Conservation (phyloP, 192 early-diverging fungal genomes). For the Podochytrium sp. region DNA sequence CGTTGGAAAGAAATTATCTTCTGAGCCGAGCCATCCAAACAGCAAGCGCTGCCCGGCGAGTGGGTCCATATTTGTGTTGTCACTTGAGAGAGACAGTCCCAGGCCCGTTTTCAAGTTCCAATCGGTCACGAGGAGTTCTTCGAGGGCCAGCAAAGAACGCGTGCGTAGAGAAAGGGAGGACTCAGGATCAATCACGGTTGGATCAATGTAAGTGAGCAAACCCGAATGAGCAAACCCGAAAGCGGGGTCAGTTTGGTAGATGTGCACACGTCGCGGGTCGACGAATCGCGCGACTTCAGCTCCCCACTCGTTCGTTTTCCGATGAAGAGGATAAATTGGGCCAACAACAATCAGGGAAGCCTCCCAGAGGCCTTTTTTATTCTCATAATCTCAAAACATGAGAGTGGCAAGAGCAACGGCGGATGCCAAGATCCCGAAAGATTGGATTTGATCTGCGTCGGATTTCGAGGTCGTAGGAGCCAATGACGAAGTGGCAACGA, state of each 20-base stretch:
- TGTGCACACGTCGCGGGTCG: too few species aligned
- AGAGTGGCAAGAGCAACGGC: neutral
- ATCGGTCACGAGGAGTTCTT: slow-evolving; percentile 5
- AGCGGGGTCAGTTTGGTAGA: too few species aligned
- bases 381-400: neutral
- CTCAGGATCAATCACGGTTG: neutral
- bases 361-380: too few species aligned
- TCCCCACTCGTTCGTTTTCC: too few species aligned
- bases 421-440: neutral
- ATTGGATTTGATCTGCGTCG: neutral
- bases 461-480: too few species aligned
- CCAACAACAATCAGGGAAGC: too few species aligned
- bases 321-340: too few species aligned
- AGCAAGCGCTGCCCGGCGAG: neutral
- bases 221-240: too few species aligned
- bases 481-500: too few species aligned
- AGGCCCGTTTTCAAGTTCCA: slow-evolving; percentile 15
- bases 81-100: neutral
- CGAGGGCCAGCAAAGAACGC: neutral
- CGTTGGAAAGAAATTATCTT: neutral
- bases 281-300: too few species aligned
- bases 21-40: neutral
- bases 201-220: neutral
- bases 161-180: neutral
- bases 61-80: neutral